phyloP scores from a whole-genome alignment of 2,329 filamentous ascomycete species.

The Eutypa lata region DNA sequence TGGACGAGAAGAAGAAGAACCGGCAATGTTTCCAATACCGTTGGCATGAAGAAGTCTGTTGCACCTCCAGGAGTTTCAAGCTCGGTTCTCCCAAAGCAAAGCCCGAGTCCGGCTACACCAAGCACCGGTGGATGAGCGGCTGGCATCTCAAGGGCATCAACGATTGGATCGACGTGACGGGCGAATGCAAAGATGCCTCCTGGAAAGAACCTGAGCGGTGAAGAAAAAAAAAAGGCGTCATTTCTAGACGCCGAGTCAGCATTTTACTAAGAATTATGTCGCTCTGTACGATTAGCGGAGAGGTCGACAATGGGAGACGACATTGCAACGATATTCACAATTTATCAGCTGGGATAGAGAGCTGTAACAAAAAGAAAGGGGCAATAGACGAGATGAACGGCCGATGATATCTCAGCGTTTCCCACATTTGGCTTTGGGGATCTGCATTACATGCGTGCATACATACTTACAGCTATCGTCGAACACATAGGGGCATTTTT shows the following conservation, averaged over 20 bases:
- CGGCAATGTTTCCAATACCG: slow-evolving; percentile 45
- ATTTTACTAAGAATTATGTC: not conserved
- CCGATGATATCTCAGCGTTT: too few species aligned
- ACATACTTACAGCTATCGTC: too few species aligned
- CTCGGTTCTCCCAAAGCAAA: slow-evolving; percentile 36
- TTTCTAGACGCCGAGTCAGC: not conserved
- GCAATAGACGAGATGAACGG: too few species aligned
- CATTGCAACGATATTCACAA: not conserved
- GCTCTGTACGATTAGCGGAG: not conserved
- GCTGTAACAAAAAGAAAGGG: too few species aligned
- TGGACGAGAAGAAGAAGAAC: slow-evolving; percentile 30
- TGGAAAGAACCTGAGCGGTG: slow-evolving; percentile 36
- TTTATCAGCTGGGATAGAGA: not conserved
- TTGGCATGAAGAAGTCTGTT: slow-evolving; percentile 42
- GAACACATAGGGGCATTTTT: too few species aligned
- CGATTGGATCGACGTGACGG: slow-evolving; percentile 43
- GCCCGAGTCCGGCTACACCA: slow-evolving; percentile 24
- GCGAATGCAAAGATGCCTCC: slow-evolving; percentile 36
- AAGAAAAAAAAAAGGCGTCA: not conserved
- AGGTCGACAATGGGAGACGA: not conserved
- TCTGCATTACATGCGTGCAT: too few species aligned
- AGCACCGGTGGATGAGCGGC: slow-evolving; percentile 37
- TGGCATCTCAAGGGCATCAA: slow-evolving; percentile 46
- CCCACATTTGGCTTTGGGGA: too few species aligned
- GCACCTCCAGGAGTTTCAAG: slow-evolving; percentile 41